Evolutionary conservation across 139 green algal species (phyloP).

Genomic region (Volvox reticuliferus): DNA sequence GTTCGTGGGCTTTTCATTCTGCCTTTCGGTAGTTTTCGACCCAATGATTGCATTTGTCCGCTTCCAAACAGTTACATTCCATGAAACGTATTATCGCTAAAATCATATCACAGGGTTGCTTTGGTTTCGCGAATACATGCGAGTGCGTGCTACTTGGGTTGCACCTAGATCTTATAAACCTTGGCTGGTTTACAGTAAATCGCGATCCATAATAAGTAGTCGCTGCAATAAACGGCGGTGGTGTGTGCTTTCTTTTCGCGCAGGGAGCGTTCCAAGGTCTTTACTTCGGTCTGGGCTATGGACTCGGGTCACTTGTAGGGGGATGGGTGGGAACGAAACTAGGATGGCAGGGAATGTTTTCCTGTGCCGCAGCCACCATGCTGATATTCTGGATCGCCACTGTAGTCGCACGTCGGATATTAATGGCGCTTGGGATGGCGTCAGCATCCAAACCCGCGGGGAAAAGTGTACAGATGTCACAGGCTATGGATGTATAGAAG

Average conservation of each 20-base stretch:
- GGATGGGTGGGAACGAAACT: slow-evolving; percentile 44
- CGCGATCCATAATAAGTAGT: too few species aligned
- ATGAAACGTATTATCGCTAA: too few species aligned
- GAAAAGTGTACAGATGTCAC: background rate
- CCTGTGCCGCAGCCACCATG: slow-evolving; percentile 15
- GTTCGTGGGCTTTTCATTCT: too few species aligned
- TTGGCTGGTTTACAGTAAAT: too few species aligned
- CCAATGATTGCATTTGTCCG: too few species aligned
- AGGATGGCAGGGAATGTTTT: slow-evolving; percentile 62
- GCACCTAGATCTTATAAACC: too few species aligned
- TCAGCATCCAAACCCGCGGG: background rate
- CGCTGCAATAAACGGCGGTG: too few species aligned
- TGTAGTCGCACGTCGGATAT: background rate
- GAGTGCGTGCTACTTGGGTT: too few species aligned
- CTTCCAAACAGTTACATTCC: too few species aligned
- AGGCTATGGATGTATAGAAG: background rate
- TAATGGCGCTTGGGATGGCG: background rate
- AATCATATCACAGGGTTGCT: too few species aligned
- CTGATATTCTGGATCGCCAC: slow-evolving; percentile 33
- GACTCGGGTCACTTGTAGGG: slow-evolving; percentile 54
- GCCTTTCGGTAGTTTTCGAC: too few species aligned
- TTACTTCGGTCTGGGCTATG: slow-evolving; percentile 62
- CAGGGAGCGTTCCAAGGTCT: slow-evolving; percentile 50
- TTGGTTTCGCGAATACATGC: too few species aligned
- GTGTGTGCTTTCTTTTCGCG: background rate